Conservation (phyloP, 331 rosid genomes). For the Ulmus americana region DNA sequence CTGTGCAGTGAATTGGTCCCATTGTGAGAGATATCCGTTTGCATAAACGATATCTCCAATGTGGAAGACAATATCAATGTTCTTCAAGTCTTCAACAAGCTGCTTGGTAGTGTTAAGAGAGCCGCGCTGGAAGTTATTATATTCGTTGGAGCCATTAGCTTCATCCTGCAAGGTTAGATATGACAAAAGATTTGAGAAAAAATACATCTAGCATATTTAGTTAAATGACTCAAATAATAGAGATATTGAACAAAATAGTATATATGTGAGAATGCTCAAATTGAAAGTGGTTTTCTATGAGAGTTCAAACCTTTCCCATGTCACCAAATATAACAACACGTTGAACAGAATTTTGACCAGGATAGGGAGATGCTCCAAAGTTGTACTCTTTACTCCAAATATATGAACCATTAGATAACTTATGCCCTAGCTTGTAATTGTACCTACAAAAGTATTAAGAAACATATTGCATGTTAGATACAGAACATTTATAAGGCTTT, state of each 20-base stretch:
- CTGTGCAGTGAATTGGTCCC: conserved; percentile 91
- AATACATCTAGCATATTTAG: not conserved
- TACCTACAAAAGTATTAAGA: conserved; percentile 42
- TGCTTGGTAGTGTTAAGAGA: conserved; percentile 67
- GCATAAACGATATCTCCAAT: conserved; percentile 88
- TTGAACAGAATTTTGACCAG: conserved; percentile 80
- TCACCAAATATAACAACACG: conserved; percentile 86
- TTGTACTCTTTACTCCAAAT: conserved; percentile 57
- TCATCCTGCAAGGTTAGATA: conserved; percentile 50
- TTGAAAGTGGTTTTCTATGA: not conserved
- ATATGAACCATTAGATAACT: conserved; percentile 46
- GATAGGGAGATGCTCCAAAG: conserved; percentile 81
- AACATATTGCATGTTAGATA: not conserved
- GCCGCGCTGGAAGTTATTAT: conserved; percentile 71
- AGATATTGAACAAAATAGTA: no score
- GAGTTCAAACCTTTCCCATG: conserved; percentile 84
- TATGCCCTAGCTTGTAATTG: conserved; percentile 72
- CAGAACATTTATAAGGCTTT: not conserved
- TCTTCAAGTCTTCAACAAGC: conserved; percentile 58
- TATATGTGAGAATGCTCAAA: no score
- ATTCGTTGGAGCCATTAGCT: conserved; percentile 91
- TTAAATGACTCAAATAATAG: not conserved
- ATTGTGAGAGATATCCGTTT: conserved; percentile 83
- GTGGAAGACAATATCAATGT: conserved; percentile 73
- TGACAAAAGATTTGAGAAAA: not conserved